Percentiles rank a stretch among this genome's conserved stretches.
Evolutionary conservation across 2,329 filamentous ascomycete genomes (phyloP).

Genomic region (Raffaelea ambrosiae): DNA sequence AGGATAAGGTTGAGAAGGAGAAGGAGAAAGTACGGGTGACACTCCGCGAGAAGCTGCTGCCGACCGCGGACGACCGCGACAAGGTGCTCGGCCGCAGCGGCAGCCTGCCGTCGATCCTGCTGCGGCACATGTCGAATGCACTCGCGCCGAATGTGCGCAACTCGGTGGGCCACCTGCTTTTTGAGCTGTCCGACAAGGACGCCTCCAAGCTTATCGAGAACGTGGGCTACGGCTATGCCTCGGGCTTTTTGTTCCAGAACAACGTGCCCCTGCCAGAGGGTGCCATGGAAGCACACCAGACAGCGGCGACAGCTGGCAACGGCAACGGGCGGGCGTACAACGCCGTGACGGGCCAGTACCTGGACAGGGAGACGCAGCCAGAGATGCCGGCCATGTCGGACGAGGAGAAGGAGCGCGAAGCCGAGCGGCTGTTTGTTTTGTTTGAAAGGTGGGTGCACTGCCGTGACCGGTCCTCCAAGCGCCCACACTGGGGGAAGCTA

Average conservation of each 20-base stretch:
- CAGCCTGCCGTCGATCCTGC: slow-evolving; percentile 65
- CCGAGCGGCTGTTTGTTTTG: slow-evolving; percentile 79
- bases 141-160: slow-evolving; percentile 63
- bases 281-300: slow-evolving; percentile 20
- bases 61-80: slow-evolving; percentile 66
- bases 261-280: slow-evolving; percentile 66
- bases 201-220: slow-evolving; percentile 76
- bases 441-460: slow-evolving; percentile 70
- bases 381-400: slow-evolving; percentile 69
- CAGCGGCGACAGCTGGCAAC: slow-evolving; percentile 7
- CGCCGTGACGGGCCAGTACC: slow-evolving; percentile 77
- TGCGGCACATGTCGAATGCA: slow-evolving; percentile 70
- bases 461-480: too few species aligned
- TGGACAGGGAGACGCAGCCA: slow-evolving; percentile 56
- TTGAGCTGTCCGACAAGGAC: slow-evolving; percentile 77
- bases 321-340: slow-evolving; percentile 45
- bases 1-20: too few species aligned
- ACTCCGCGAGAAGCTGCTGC: slow-evolving; percentile 63
- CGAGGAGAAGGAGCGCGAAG: slow-evolving; percentile 87
- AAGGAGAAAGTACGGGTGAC: slow-evolving; percentile 48
- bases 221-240: slow-evolving; percentile 89
- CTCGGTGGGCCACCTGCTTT: slow-evolving; percentile 70
- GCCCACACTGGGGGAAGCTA: too few species aligned
- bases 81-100: slow-evolving; percentile 68
- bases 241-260: slow-evolving; percentile 79